These are phyloP conservation scores for Colletotrichum sp. DNA, from an alignment of 2,329 filamentous ascomycete genomes.

Conservation along the genomic window DNA sequence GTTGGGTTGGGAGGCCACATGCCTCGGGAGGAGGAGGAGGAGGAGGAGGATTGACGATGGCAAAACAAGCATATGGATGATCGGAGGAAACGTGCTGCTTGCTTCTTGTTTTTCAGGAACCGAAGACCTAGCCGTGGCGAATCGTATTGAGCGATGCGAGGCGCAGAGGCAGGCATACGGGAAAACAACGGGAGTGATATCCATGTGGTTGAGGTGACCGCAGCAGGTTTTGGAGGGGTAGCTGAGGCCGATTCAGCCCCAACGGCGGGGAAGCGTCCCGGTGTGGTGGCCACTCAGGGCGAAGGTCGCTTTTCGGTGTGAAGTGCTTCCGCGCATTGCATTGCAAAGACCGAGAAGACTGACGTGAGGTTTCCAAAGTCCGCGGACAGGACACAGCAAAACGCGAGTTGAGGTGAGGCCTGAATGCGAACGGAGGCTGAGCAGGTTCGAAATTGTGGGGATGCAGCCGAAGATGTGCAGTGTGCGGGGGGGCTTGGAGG, in stretches of 20 bases:
- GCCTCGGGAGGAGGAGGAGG: neutral
- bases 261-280: neutral
- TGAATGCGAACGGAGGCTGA: conserved; percentile 13
- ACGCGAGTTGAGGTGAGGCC: neutral
- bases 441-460: neutral
- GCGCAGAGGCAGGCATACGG: neutral
- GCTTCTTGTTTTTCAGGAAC: neutral
- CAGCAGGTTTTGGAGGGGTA: conserved; percentile 7
- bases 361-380: neutral
- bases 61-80: neutral
- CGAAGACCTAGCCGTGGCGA: neutral
- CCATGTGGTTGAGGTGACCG: neutral
- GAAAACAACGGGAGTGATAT: neutral
- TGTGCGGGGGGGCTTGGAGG: neutral
- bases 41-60: neutral
- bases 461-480: neutral
- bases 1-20: neutral
- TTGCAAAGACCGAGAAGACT: neutral
- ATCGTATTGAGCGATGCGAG: neutral
- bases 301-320: neutral
- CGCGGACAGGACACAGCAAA: neutral
- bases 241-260: conserved; percentile 18
- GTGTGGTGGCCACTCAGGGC: neutral
- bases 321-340: neutral
- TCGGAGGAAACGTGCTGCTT: neutral